phyloP scores from a whole-genome alignment of 1,284 basidiomycete species.

The Fomitopsis schrenkii region DNA sequence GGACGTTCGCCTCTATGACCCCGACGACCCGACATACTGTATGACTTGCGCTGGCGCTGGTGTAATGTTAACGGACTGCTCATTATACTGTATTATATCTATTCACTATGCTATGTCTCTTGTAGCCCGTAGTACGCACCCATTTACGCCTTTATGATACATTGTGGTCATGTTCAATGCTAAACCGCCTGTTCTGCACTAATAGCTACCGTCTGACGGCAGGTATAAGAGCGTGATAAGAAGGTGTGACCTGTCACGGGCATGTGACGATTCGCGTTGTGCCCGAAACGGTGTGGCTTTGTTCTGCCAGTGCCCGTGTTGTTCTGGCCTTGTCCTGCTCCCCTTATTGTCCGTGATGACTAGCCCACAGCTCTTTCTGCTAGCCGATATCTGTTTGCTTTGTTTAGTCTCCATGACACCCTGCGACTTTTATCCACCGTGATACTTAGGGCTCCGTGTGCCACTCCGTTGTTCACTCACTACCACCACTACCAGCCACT shows the following conservation, averaged over 20 bases:
- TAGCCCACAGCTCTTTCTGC: neutral
- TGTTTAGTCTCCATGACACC: neutral
- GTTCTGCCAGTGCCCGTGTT: neutral
- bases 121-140: slow-evolving; percentile 2
- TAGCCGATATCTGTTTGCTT: neutral
- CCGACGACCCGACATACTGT: slow-evolving; percentile 10
- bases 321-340: neutral
- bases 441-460: neutral
- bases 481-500: neutral
- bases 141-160: slow-evolving; percentile 7
- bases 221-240: too few relatives aligned
- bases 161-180: slow-evolving; percentile 4
- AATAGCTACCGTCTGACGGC: too few relatives aligned
- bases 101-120: slow-evolving; percentile 13
- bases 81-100: slow-evolving; percentile 18
- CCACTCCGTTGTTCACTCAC: neutral
- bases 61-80: slow-evolving; percentile 14
- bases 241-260: slow-evolving; percentile 3
- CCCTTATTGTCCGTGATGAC: neutral
- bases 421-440: neutral
- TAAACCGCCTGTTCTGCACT: neutral
- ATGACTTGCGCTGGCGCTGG: slow-evolving; percentile 22
- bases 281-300: neutral
- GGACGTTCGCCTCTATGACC: slow-evolving; percentile 1
- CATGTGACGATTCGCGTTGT: slow-evolving; percentile 6